A percentile compares a stretch with the other conserved stretches of the same genome.
phyloP scores from a whole-genome alignment of 306 rosid genomes.

The Fagus sylvatica region DNA sequence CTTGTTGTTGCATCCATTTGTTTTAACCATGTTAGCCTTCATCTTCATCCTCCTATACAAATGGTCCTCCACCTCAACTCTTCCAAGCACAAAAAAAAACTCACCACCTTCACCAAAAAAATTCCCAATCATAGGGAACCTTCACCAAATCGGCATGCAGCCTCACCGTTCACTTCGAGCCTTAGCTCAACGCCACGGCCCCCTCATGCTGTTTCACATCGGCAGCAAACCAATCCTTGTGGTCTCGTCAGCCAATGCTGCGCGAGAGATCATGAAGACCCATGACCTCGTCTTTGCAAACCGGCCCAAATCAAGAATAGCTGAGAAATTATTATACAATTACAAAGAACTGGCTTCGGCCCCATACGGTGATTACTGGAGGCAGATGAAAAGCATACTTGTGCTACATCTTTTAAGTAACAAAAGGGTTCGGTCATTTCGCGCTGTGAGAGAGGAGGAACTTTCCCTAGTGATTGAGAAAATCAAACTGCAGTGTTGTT shows the following conservation, averaged over 20 bases:
- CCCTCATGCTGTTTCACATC: constrained; percentile 47
- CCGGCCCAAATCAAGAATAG: constrained; percentile 13
- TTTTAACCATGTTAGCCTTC: constrained; percentile 1
- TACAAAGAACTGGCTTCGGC: constrained; percentile 38
- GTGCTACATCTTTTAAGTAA: constrained; percentile 39
- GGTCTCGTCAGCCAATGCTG: constrained; percentile 41
- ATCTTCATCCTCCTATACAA: constrained; percentile 10
- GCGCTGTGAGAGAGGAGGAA: constrained; percentile 30
- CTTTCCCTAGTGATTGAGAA: constrained; percentile 8
- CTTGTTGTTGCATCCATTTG: background rate
- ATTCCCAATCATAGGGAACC: constrained; percentile 50
- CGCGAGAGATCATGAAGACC: constrained; percentile 46
- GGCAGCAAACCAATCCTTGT: constrained; percentile 39
- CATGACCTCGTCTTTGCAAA: constrained; percentile 40
- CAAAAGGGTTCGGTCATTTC: constrained; percentile 22
- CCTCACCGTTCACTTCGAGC: constrained; percentile 40
- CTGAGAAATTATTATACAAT: constrained; percentile 35
- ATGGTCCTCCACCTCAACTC: constrained; percentile 28
- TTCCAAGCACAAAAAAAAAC: background rate
- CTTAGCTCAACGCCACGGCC: constrained; percentile 43
- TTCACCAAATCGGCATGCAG: constrained; percentile 35
- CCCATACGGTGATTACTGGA: constrained; percentile 52
- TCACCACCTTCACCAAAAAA: constrained; percentile 54
- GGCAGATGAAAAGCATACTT: constrained; percentile 39
- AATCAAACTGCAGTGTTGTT: constrained; percentile 14